Evolutionary conservation across 106 monocot species (phyloP).

Genomic region (Xerophyta viscosa): DNA sequence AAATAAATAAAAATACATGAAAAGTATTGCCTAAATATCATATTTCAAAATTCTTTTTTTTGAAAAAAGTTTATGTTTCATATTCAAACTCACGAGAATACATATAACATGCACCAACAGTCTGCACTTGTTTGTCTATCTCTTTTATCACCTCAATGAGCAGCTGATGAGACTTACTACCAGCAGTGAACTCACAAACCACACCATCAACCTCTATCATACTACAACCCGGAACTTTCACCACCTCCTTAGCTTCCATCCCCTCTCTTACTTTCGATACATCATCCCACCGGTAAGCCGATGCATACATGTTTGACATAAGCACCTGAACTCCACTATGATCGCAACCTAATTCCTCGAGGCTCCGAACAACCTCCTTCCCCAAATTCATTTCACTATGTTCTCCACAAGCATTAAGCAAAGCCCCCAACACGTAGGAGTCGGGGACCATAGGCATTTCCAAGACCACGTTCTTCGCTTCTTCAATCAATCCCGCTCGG

Average conservation of each 20-base stretch:
- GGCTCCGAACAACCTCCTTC: conserved; percentile 26
- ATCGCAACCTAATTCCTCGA: conserved; percentile 47
- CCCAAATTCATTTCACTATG: conserved; percentile 43
- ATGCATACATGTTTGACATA: conserved; percentile 79
- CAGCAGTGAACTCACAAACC: conserved; percentile 58
- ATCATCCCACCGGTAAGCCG: conserved; percentile 44
- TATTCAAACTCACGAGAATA: neutral
- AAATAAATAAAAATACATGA: too few relatives aligned
- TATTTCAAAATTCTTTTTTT: too few relatives aligned
- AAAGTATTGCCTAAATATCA: too few relatives aligned
- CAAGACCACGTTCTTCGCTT: conserved; percentile 35
- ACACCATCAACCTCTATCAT: conserved; percentile 70
- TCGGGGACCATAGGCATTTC: conserved; percentile 77
- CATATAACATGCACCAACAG: conserved; percentile 9
- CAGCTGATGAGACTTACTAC: conserved; percentile 21
- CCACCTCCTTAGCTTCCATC: conserved; percentile 65
- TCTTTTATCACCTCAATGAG: conserved; percentile 29
- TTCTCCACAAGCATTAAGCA: conserved; percentile 62
- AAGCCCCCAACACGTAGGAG: conserved; percentile 66
- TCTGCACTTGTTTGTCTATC: conserved; percentile 47
- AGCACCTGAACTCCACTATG: conserved; percentile 69
- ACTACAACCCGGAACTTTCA: conserved; percentile 80
- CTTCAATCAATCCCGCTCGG: conserved; percentile 58
- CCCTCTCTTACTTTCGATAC: conserved; percentile 52
- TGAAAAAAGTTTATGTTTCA: too few relatives aligned